These are phyloP conservation scores for Coprinellus aureogranulatus DNA, from an alignment of 768 basidiomycete genomes.

Conservation along the genomic window DNA sequence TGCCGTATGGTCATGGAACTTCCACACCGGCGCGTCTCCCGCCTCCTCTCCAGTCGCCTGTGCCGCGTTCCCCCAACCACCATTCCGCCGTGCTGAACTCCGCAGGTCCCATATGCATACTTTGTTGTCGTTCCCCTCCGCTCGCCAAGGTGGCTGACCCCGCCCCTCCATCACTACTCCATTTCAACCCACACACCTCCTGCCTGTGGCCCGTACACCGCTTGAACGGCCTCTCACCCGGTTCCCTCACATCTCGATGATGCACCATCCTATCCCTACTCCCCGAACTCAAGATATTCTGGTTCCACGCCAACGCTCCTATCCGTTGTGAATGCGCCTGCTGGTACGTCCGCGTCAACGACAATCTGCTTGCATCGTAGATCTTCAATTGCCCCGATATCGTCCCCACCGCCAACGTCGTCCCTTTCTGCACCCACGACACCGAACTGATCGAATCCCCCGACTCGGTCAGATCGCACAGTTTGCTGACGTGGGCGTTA, in stretches of 20 bases:
- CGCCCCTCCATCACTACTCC: conserved; percentile 60
- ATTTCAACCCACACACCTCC: conserved; percentile 94
- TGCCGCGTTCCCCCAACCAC: conserved; percentile 20
- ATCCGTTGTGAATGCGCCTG: conserved; percentile 86
- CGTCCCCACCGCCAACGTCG: conserved; percentile 90
- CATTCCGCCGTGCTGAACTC: conserved; percentile 49
- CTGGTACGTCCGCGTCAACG: conserved; percentile 76
- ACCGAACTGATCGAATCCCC: conserved; percentile 82
- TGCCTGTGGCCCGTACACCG: conserved; percentile 77
- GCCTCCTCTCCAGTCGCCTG: conserved; percentile 27
- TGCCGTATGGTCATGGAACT: conserved; percentile 94
- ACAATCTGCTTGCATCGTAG: conserved; percentile 82
- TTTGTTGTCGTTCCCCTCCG: conserved; percentile 98
- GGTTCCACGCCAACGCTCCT: conserved; percentile 93
- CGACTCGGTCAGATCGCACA: conserved; percentile 75
- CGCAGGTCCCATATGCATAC: conserved; percentile 95
- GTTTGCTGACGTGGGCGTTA: conserved; percentile 86
- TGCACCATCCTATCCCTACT: conserved; percentile 88
- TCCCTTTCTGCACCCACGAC: conserved; percentile 92
- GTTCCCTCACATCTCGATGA: conserved; percentile 88
- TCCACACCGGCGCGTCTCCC: conserved; percentile 75
- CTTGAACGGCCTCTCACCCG: conserved; percentile 61
- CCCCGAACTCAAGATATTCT: conserved; percentile 82
- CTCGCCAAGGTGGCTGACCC: conserved; percentile 69
- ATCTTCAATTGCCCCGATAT: conserved; percentile 87